A percentile compares a stretch with the other conserved stretches of the same genome.
These are phyloP conservation scores for Lycium barbarum DNA, from an alignment of 257 asterid species.

Conservation along the genomic window DNA sequence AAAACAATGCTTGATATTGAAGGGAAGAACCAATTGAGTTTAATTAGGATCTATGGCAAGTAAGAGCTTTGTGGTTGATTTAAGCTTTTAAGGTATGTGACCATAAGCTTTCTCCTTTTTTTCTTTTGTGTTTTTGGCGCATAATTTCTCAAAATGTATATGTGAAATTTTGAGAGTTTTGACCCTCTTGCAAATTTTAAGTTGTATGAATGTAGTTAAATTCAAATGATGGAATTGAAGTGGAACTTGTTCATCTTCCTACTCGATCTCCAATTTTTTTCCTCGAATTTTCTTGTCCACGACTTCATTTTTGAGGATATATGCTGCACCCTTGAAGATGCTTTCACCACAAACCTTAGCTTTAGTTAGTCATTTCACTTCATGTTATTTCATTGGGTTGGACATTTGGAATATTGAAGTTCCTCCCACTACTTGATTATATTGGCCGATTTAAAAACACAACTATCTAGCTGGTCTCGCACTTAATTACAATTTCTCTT, in stretches of 20 bases:
- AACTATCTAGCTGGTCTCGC: neutral
- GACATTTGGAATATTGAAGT: slow-evolving; percentile 24
- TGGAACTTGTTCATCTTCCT: slow-evolving; percentile 6
- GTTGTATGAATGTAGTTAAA: slow-evolving; percentile 19
- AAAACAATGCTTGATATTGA: too few relatives aligned
- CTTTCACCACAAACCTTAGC: slow-evolving; percentile 22
- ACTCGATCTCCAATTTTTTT: neutral
- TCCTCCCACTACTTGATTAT: neutral
- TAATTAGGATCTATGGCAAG: too few relatives aligned
- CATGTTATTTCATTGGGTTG: neutral
- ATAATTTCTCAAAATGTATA: too few relatives aligned
- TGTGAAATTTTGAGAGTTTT: too few relatives aligned
- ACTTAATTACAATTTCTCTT: neutral
- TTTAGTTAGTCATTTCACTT: slow-evolving; percentile 21
- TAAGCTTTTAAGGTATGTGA: too few relatives aligned
- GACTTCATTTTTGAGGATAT: neutral
- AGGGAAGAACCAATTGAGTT: too few relatives aligned
- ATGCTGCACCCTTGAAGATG: slow-evolving; percentile 12
- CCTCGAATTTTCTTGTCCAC: slow-evolving; percentile 18
- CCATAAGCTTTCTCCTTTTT: too few relatives aligned
- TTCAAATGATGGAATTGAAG: slow-evolving; percentile 22
- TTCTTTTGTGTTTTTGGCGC: too few relatives aligned
- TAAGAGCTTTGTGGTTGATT: too few relatives aligned
- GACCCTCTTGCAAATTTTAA: slow-evolving; percentile 12
- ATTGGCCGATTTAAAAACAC: neutral